phyloP scores from a whole-genome alignment of 805 yeast species.

The Lipomyces lipofer region DNA sequence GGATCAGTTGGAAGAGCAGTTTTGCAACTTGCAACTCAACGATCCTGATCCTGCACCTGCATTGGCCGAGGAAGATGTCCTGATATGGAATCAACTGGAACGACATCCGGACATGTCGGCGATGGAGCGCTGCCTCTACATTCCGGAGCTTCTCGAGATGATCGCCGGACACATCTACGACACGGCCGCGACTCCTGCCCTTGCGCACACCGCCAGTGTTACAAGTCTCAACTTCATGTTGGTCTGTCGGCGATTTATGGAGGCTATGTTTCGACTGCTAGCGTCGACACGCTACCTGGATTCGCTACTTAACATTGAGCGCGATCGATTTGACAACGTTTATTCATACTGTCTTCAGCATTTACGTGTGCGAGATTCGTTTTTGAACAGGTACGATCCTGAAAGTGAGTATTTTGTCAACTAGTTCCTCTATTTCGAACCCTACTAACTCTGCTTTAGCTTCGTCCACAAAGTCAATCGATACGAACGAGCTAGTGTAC shows the following conservation, averaged over 20 bases:
- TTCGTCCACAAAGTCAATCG: neutral
- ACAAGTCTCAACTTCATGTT: neutral
- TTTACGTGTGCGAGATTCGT: neutral
- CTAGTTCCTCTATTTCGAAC: neutral
- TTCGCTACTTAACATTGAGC: neutral
- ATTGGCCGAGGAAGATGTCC: neutral
- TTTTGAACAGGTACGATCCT: neutral
- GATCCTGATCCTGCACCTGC: neutral
- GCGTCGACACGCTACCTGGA: neutral
- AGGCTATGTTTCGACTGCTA: neutral
- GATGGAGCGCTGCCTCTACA: neutral
- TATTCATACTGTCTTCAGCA: neutral
- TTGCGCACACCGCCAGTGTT: too few species aligned
- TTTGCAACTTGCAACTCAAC: neutral
- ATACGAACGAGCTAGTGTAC: neutral
- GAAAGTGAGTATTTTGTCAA: neutral
- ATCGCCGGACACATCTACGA: neutral
- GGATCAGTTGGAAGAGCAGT: too few species aligned
- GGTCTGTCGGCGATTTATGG: neutral
- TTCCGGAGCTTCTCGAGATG: neutral
- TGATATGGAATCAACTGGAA: too few species aligned
- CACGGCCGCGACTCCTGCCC: neutral
- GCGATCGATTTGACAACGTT: neutral
- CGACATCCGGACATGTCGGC: neutral
- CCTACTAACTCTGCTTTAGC: neutral